Evolutionary conservation across 495 filamentous ascomycete species (phyloP).

Genomic region (Oidiodendron maius): DNA sequence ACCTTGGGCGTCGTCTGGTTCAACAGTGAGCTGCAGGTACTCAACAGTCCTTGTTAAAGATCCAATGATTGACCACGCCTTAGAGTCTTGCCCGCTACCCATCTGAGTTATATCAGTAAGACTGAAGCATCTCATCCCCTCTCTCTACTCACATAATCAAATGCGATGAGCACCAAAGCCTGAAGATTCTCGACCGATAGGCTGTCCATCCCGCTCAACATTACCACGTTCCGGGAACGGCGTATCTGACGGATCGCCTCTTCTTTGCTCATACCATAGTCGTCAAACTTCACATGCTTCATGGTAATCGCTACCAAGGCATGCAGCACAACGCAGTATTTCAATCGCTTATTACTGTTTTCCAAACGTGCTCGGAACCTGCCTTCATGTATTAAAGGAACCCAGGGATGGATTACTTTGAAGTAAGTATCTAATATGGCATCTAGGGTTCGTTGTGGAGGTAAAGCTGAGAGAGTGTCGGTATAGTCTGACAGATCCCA

Average conservation of each 20-base stretch:
- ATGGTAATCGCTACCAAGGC: conserved; percentile 24
- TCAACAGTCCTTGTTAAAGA: conserved; percentile 34
- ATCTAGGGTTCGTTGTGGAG: conserved; percentile 14
- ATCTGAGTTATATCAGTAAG: conserved; percentile 17
- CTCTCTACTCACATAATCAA: conserved; percentile 8
- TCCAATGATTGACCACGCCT: conserved; percentile 31
- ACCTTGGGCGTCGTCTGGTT: conserved; percentile 21
- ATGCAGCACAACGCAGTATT: conserved; percentile 25
- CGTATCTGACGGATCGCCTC: conserved; percentile 21
- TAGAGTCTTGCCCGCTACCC: conserved; percentile 21
- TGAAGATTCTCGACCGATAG: conserved; percentile 32
- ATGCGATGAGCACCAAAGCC: conserved; percentile 30
- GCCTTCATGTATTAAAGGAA: conserved; percentile 31
- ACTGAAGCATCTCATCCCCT: background rate
- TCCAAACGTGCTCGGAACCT: conserved; percentile 22
- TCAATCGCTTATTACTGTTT: conserved; percentile 12
- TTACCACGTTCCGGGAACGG: conserved; percentile 24
- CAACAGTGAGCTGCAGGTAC: conserved; percentile 31
- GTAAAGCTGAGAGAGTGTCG: conserved; percentile 3
- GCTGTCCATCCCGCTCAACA: conserved; percentile 27
- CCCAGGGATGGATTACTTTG: conserved; percentile 28
- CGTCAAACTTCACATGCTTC: conserved; percentile 13
- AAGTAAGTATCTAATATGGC: conserved; percentile 28
- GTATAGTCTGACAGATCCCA: background rate
- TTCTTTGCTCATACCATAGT: conserved; percentile 2